Base-by-base conservation (phyloP, 371 early-diverging fungal genomes). In the Rhizopus stolonifer region DNA sequence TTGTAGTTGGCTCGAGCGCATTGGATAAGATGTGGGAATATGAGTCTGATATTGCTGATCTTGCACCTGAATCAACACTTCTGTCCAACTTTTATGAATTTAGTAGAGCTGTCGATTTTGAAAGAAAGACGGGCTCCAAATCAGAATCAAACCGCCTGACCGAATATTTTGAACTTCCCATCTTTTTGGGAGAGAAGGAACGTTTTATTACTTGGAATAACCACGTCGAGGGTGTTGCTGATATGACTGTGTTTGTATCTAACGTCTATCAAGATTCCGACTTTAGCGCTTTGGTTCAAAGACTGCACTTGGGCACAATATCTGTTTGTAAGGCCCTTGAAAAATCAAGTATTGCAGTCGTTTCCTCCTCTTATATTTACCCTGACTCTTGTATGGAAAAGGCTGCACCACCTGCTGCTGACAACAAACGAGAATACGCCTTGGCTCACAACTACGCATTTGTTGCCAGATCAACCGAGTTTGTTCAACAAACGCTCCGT, bases 381-480 rank as follows among this genome's bases (percentile, higher is more conserved):
- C 33, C 46, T 9, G 71, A 83, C 45, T 65, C 65, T 42, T 83
- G 83, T 52, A 83, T 83, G 83, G 70, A 79, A 23, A 73, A 67
- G 11, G 77, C 79, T 14, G 74, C 74, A 11, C 44, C 77, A 0
- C 52, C 55, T 1, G 65, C 81, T 1, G 82, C 83, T 2, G 68
- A 74, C 17, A 83, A 83, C 60, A 85, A 85, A 57, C 77, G 82
- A 6, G 52, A 47, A 2, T 85, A 80, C 56, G 84, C 84, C 8
- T 23, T 63, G 32, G 64, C 64, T 14, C 81, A 85, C 38, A 78
- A 80, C 8, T 83, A 85, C 49, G 69, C 78, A 13, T 85, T 83
- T 62, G 72, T 85, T 10, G 80, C 81, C 4, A 74, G 86, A 34
- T 72, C 77, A 0, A 63, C 63, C 9, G 86, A 85, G 54, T 85